Conservation (phyloP, 2,329 filamentous ascomycete genomes). For the Aspergillus flavus region DNA sequence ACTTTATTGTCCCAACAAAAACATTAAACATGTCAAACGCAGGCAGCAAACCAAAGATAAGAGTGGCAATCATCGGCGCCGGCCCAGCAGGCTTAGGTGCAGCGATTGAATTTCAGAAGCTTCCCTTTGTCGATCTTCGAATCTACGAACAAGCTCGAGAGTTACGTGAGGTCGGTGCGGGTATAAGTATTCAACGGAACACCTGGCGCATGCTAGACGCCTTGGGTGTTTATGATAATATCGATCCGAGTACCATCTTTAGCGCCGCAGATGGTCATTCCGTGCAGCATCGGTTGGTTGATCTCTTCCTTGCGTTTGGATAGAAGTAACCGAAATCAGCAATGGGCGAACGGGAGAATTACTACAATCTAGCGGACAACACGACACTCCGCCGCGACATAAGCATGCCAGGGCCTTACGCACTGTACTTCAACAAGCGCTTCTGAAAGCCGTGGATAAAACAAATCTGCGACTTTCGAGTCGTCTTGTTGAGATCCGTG, state of each 20-base stretch:
- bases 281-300: constrained; percentile 14
- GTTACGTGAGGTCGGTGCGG: constrained; percentile 16
- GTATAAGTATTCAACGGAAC: constrained; percentile 15
- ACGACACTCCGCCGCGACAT: constrained; percentile 9
- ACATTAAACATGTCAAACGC: background rate
- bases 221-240: constrained; percentile 13
- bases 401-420: constrained; percentile 15
- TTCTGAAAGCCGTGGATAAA: constrained; percentile 7
- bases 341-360: constrained; percentile 18
- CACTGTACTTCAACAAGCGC: constrained; percentile 14
- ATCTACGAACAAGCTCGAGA: constrained; percentile 18
- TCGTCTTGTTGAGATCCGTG: constrained; percentile 4
- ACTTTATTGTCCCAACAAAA: no score
- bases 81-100: constrained; percentile 18
- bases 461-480: constrained; percentile 6
- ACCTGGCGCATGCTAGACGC: constrained; percentile 20
- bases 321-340: background rate
- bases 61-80: constrained; percentile 17
- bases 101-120: constrained; percentile 15
- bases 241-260: constrained; percentile 11
- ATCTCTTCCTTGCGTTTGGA: no score
- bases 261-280: constrained; percentile 14
- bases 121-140: constrained; percentile 9
- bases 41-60: background rate
- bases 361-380: constrained; percentile 8